Base-by-base conservation (phyloP, 108 stramenopile genomes). In the Bacterosira constricta region DNA sequence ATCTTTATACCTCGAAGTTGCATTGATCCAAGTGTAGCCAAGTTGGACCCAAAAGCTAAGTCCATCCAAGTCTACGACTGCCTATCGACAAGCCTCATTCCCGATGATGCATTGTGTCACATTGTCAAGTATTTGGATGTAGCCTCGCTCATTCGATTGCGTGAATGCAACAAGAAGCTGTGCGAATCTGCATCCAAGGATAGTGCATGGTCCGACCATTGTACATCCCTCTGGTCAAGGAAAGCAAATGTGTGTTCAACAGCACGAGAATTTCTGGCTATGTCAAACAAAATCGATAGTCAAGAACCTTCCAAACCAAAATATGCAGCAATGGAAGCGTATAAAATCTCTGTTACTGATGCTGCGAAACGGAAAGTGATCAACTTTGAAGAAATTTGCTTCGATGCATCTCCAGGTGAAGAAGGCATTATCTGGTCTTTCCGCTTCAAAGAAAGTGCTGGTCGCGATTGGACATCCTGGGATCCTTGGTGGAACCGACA, bases 401-500 rank as follows among this genome's bases (percentile, higher is more conserved):
- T 82, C 50, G 78, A 92, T 74, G 70, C 71, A 3, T 45, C 55
- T 9, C 67, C 80, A 18, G 46, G 37, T 18, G 50, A 59, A 30
- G 25, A 54, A 35, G 88, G 87, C 7, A 81, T 85, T 1, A 62
- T 86, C 6, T 90, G 91, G 91, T 81, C 75, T 13, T 90, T 90
- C 75, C 84, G 89, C 6, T 90, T 92, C 74, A 92, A 92, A 49
- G 86, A 92, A 61, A 68, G 77, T 12, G 91, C 91, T 11, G 91
- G 90, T 31, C n/a, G 51, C 2, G 88, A 88, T 47, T 92, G 91
- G 91, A 90, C 88, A 18, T 54, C 73, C 15, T 74, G 58, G 66
- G 91, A 88, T 80, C 85, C 86, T 4, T 87, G 85, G 86, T 86
- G 69, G 82, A 80, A 72, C 52, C 72, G 83, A 15, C 53, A 64